Base-by-base conservation (phyloP, 73 alveolate genomes). In the Stentor roeselii region DNA sequence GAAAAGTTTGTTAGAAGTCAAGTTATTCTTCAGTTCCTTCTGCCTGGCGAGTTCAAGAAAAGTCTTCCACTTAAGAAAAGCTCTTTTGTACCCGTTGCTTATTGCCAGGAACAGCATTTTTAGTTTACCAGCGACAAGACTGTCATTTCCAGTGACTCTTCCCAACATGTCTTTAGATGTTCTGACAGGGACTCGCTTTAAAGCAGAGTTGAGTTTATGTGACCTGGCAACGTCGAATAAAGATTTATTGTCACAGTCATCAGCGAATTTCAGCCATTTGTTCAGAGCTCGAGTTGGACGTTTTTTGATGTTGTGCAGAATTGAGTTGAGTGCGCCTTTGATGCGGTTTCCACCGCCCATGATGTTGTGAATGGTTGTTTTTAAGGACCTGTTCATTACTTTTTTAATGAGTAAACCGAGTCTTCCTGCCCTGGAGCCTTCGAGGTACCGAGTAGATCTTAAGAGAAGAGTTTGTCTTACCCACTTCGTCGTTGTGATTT, bases 151-250 rank as follows among this genome's bases (percentile, higher is more conserved):
- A 32, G 34, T 1, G 0, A 67, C 34, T 67, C 80, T 67, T 67
- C 42, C 37, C 80, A 67, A 67, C 21, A 40, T 40, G 34, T 67
- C 80, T 67, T 67, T 67, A 27, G n/a, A 15, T 21, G 80, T 67
- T 32, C 80, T 67, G 50, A 67, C 1, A 21, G 37, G 80, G 2
- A 67, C 50, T 34, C 37, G 21, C 21, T 21, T 27, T 21, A 67
- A 40, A 2, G 37, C 41, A 30, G 21, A 1, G 1, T 34, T 34
- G 0, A 67, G 37, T 67, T 67, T 67, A 0, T 36, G 27, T 27
- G 80, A 50, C 67, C 67, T 50, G 21, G 67, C 67, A 50, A 6
- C 21, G 21, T 50, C 67, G 21, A 11, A 50, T 50, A 50, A 11
- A 11, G 6, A 11, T 21, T 50, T 50, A 50, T 50, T 50, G 21